These are phyloP conservation scores for Mycena alexandri DNA, from an alignment of 768 basidiomycete genomes.

Conservation along the genomic window DNA sequence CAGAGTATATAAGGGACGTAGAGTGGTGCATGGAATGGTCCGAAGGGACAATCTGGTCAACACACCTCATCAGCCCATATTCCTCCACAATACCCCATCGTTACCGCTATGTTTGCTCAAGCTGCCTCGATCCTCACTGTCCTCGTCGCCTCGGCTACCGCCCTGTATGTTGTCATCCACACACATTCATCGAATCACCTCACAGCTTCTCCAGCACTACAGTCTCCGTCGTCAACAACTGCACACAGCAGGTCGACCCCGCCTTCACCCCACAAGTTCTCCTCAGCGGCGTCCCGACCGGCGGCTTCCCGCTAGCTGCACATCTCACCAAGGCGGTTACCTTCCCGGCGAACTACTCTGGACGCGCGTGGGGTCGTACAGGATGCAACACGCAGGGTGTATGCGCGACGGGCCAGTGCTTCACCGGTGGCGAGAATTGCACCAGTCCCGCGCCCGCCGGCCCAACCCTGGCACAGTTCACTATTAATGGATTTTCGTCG, in stretches of 20 bases:
- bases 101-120: conserved; percentile 20
- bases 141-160: conserved; percentile 20
- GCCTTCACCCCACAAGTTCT: conserved; percentile 27
- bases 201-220: conserved; percentile 18
- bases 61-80: conserved; percentile 6
- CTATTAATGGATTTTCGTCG: conserved; percentile 18
- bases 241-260: conserved; percentile 21
- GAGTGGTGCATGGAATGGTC: conserved; percentile 7
- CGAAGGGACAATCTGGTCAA: neutral
- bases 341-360: conserved; percentile 26
- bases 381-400: conserved; percentile 23
- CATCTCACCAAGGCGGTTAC: conserved; percentile 17
- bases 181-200: conserved; percentile 3
- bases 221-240: conserved; percentile 23
- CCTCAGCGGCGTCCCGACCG: conserved; percentile 19
- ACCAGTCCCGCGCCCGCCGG: conserved; percentile 24
- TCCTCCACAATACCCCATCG: conserved; percentile 6
- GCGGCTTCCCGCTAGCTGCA: conserved; percentile 23
- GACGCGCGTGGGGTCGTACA: conserved; percentile 23
- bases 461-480: conserved; percentile 24
- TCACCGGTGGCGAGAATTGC: conserved; percentile 26
- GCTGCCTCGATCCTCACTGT: conserved; percentile 19
- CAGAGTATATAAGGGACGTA: conserved; percentile 5
- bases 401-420: conserved; percentile 26
- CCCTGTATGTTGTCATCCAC: conserved; percentile 24